Conservation (phyloP, 164 flowering plant species). For the Umbellularia californica region DNA sequence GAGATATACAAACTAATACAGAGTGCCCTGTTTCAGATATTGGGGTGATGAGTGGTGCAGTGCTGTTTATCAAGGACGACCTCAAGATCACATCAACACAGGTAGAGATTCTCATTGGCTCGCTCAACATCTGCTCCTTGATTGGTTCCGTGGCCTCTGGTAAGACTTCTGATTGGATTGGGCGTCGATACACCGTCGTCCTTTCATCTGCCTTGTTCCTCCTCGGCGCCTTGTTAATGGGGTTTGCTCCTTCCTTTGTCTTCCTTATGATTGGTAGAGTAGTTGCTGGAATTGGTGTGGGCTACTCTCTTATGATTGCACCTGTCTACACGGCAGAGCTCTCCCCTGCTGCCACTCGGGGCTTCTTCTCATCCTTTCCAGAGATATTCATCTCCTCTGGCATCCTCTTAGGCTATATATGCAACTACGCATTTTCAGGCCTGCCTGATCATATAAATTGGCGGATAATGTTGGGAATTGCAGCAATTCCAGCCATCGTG, state of each 20-base stretch:
- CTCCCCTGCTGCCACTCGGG: conserved; percentile 65
- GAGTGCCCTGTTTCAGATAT: conserved; percentile 37
- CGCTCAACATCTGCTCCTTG: conserved; percentile 55
- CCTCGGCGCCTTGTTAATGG: conserved; percentile 73
- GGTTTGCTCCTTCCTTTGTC: conserved; percentile 54
- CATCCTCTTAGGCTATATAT: conserved; percentile 60
- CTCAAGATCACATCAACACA: conserved; percentile 43
- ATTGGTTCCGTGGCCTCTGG: conserved; percentile 75
- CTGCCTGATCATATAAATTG: conserved; percentile 45
- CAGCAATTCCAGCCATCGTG: conserved; percentile 53
- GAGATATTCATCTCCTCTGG: conserved; percentile 77
- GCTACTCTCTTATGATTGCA: conserved; percentile 78
- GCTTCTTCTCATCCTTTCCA: conserved; percentile 73
- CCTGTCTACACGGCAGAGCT: conserved; percentile 81
- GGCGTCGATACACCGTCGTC: conserved; percentile 73
- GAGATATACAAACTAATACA: too few species aligned
- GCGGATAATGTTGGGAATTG: conserved; percentile 78
- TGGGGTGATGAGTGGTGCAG: conserved; percentile 93
- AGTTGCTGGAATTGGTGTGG: conserved; percentile 81
- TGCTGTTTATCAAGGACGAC: conserved; percentile 50
- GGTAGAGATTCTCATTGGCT: conserved; percentile 60
- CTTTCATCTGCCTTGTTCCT: conserved; percentile 62
- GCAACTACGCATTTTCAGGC: conserved; percentile 47
- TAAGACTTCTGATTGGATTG: conserved; percentile 74
- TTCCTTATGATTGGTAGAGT: conserved; percentile 60